A percentile compares a stretch with the other conserved stretches of the same genome.
Evolutionary conservation across 2,329 filamentous ascomycete genomes (phyloP).

Genomic region (Fonsecaea multimorphosa): DNA sequence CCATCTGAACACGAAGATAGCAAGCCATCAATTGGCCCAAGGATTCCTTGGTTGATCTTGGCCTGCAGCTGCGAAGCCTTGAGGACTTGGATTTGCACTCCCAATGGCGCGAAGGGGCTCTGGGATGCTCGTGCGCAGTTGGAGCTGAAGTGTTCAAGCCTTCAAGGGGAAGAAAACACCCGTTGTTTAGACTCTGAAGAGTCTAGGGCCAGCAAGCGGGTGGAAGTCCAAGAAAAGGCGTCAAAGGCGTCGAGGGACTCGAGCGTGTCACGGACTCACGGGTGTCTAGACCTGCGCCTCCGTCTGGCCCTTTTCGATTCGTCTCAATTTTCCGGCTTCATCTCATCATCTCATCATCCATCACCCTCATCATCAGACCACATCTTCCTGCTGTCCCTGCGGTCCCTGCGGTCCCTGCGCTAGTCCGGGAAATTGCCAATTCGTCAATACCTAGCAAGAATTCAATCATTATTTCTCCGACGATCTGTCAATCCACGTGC

Average conservation of each 20-base stretch:
- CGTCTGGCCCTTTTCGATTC: neutral
- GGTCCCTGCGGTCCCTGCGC: neutral
- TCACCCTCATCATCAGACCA: neutral
- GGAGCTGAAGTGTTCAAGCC: neutral
- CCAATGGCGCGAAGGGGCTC: neutral
- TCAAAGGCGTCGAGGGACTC: neutral
- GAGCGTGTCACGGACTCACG: too few species aligned
- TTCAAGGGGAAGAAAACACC: neutral
- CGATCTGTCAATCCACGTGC: slow-evolving; percentile 2
- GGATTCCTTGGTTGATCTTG: neutral
- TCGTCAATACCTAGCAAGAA: neutral
- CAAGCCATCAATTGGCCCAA: neutral
- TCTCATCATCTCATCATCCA: neutral
- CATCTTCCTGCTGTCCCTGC: neutral
- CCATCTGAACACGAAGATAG: neutral
- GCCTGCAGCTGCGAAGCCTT: slow-evolving; percentile 5
- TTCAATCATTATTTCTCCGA: neutral
- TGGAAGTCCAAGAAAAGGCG: neutral
- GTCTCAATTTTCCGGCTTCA: neutral
- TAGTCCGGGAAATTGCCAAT: neutral
- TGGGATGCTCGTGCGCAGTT: neutral
- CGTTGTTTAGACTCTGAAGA: neutral
- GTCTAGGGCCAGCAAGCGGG: neutral
- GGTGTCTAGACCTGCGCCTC: slow-evolving; percentile 1
- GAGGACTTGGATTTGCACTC: neutral